Evolutionary conservation across 2,329 filamentous ascomycete genomes (phyloP).

Genomic region (Davidsoniella eucalypti): DNA sequence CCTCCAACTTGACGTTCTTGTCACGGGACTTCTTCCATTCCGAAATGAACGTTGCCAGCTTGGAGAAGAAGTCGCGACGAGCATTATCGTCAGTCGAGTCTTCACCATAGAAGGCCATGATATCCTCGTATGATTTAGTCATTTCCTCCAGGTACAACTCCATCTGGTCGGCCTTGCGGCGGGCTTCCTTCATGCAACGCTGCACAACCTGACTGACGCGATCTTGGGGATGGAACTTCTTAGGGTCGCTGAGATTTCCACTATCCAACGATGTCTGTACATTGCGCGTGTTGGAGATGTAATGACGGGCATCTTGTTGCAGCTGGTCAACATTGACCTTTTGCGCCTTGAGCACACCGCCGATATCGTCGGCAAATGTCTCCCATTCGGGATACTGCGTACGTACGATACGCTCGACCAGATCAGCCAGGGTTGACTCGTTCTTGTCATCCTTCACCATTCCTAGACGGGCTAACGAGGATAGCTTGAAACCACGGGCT

Average conservation of each 20-base stretch:
- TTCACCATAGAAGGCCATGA: slow-evolving; percentile 61
- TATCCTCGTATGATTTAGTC: slow-evolving; percentile 35
- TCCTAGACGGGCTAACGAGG: slow-evolving; percentile 74
- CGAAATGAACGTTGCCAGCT: slow-evolving; percentile 73
- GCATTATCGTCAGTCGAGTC: slow-evolving; percentile 82
- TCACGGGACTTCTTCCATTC: slow-evolving; percentile 95
- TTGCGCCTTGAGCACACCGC: slow-evolving; percentile 58
- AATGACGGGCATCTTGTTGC: slow-evolving; percentile 70
- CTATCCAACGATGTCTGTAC: slow-evolving; percentile 82
- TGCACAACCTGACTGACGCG: slow-evolving; percentile 84
- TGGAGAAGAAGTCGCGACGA: slow-evolving; percentile 87
- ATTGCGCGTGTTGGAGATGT: slow-evolving; percentile 89
- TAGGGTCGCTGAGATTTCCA: slow-evolving; percentile 87
- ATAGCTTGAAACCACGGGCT: slow-evolving; percentile 92
- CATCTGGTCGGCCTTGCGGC: slow-evolving; percentile 92
- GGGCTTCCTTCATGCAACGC: slow-evolving; percentile 87
- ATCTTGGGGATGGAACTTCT: slow-evolving; percentile 96
- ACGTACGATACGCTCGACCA: slow-evolving; percentile 90
- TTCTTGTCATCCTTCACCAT: slow-evolving; percentile 99
- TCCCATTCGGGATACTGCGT: slow-evolving; percentile 97
- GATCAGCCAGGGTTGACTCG: slow-evolving; percentile 84
- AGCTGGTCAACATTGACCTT: slow-evolving; percentile 94
- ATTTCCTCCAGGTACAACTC: slow-evolving; percentile 86
- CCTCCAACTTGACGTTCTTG: slow-evolving; percentile 77
- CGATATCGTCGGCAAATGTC: slow-evolving; percentile 69